Conservation (phyloP, 2,329 filamentous ascomycete genomes). For the Penicillium brevicompactum region DNA sequence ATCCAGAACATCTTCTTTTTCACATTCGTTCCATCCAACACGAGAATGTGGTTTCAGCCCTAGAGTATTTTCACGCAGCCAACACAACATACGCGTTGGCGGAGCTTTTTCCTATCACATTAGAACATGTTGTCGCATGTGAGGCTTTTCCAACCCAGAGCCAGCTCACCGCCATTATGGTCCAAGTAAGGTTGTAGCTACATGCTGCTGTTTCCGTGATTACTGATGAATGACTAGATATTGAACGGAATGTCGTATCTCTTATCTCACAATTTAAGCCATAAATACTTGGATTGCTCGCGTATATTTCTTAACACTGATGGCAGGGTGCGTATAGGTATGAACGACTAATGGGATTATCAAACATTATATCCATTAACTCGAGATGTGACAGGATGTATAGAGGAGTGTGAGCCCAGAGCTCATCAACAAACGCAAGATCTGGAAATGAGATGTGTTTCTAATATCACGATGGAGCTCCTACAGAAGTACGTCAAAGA, state of each 20-base stretch:
- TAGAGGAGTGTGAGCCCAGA: no score
- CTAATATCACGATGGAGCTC: neutral
- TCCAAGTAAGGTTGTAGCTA: constrained; percentile 12
- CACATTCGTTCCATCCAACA: constrained; percentile 1
- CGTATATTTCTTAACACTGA: no score
- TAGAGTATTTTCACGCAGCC: constrained; percentile 8
- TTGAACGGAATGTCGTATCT: neutral
- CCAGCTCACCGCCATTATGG: constrained; percentile 22
- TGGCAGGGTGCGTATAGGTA: no score
- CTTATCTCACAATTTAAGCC: constrained; percentile 1
- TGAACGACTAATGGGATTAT: no score
- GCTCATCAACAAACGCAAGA: no score
- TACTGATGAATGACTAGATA: neutral
- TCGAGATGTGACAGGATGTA: no score
- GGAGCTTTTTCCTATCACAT: constrained; percentile 15
- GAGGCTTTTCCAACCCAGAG: constrained; percentile 17
- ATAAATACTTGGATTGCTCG: constrained; percentile 1
- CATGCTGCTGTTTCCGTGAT: no score
- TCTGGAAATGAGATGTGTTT: neutral
- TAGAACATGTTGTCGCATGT: constrained; percentile 21
- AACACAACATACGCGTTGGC: constrained; percentile 13
- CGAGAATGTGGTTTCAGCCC: constrained; percentile 12
- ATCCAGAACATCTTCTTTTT: constrained; percentile 3
- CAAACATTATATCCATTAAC: no score
- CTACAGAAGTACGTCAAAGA: neutral